Percentiles rank a stretch among this genome's conserved stretches.
phyloP scores from a whole-genome alignment of 495 filamentous ascomycete species.

The Podospora australis region DNA sequence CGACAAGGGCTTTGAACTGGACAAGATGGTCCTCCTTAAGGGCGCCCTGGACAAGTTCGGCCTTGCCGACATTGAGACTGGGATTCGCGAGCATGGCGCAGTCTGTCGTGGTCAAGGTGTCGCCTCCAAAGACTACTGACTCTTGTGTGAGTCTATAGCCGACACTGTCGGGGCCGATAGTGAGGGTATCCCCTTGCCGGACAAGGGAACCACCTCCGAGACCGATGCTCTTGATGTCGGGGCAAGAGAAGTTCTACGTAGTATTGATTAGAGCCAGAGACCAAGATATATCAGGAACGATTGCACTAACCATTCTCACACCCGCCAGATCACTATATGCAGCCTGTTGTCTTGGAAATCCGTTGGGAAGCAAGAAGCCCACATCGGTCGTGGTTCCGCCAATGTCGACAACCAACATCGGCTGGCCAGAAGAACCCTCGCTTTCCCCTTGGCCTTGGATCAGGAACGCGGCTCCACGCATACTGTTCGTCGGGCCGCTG shows the following conservation, averaged over 20 bases:
- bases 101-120: conserved; percentile 45
- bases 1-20: conserved; percentile 20
- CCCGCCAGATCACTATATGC: conserved; percentile 39
- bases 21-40: conserved; percentile 11
- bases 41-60: conserved; percentile 8
- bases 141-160: conserved; percentile 46
- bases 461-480: conserved; percentile 50
- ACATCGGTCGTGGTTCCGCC: conserved; percentile 47
- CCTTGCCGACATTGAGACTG: conserved; percentile 25
- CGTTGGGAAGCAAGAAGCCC: conserved; percentile 35
- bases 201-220: conserved; percentile 49
- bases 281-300: conserved; percentile 10
- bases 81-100: conserved; percentile 33
- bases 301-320: conserved; percentile 31
- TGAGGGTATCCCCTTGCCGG: conserved; percentile 30
- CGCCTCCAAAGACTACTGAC: conserved; percentile 45
- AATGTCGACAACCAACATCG: conserved; percentile 44
- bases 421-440: conserved; percentile 12
- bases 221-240: conserved; percentile 47
- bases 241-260: conserved; percentile 35
- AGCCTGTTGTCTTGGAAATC: conserved; percentile 39
- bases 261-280: neutral
- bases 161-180: conserved; percentile 51
- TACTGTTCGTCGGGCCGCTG: conserved; percentile 50
- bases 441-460: conserved; percentile 21